Evolutionary conservation across 331 rosid genomes (phyloP).

Genomic region (Acacia concinna): DNA sequence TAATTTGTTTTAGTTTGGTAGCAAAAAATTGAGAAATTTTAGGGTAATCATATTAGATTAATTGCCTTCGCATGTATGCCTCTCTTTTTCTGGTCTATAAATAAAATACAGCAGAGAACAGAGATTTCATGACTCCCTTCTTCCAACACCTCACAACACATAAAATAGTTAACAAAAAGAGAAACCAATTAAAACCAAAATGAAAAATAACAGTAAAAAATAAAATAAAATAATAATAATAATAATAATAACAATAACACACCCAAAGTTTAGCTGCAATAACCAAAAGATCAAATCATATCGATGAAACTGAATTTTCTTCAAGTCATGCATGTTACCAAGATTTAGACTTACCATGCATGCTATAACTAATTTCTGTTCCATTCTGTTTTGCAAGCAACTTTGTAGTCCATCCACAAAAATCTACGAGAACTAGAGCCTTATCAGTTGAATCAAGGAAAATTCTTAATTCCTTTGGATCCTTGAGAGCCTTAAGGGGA

Average conservation of each 20-base stretch:
- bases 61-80: neutral
- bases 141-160: neutral
- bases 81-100: neutral
- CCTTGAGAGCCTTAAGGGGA: slow-evolving; percentile 52
- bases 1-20: neutral
- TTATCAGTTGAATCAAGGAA: slow-evolving; percentile 73
- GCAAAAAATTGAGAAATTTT: neutral
- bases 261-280: neutral
- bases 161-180: neutral
- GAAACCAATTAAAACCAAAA: neutral
- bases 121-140: neutral
- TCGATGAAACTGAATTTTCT: neutral
- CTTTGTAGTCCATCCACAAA: slow-evolving; percentile 77
- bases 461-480: slow-evolving; percentile 44
- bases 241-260: too few species aligned
- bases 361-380: slow-evolving; percentile 39
- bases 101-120: neutral
- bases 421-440: slow-evolving; percentile 78
- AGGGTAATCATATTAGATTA: neutral
- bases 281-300: neutral
- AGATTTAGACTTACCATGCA: slow-evolving; percentile 40
- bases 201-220: neutral
- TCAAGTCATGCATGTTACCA: neutral
- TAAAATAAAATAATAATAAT: too few species aligned
- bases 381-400: slow-evolving; percentile 52